phyloP scores from a whole-genome alignment of 305 asterid species.

The Caryopteris hybrid region DNA sequence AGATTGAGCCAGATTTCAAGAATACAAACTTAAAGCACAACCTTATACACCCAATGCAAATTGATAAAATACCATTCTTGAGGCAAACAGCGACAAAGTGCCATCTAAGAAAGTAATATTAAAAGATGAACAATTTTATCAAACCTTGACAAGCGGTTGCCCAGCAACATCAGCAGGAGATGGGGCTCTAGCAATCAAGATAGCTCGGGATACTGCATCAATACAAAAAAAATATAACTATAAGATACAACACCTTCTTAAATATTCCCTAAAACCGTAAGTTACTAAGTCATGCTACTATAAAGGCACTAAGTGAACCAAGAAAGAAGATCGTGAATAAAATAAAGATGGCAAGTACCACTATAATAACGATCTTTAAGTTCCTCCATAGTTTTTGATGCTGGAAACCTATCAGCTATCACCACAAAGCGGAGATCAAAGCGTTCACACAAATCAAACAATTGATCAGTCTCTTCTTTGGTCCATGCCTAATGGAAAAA shows the following conservation, averaged over 20 bases:
- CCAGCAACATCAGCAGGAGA: slow-evolving; percentile 63
- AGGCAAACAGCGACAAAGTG: slow-evolving; percentile 3
- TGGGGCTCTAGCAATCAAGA: slow-evolving; percentile 72
- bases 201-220: slow-evolving; percentile 57
- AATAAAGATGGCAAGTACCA: slow-evolving; percentile 41
- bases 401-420: slow-evolving; percentile 86
- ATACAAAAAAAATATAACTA: neutral
- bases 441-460: slow-evolving; percentile 84
- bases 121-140: slow-evolving; percentile 7
- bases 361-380: slow-evolving; percentile 80
- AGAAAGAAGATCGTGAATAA: slow-evolving; percentile 4
- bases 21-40: slow-evolving; percentile 1
- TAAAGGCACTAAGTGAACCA: slow-evolving; percentile 10
- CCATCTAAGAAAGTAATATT: neutral
- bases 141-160: slow-evolving; percentile 77
- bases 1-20: slow-evolving; percentile 17
- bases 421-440: slow-evolving; percentile 89
- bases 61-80: neutral
- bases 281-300: neutral
- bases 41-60: neutral
- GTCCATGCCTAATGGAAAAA: slow-evolving; percentile 69
- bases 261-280: slow-evolving; percentile 6
- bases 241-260: slow-evolving; percentile 17
- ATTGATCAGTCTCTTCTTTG: slow-evolving; percentile 87
- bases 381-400: slow-evolving; percentile 84